A percentile compares a stretch with the other conserved stretches of the same genome.
Evolutionary conservation across 2,329 filamentous ascomycete species (phyloP).

Genomic region (Paracoccidioides brasiliensis): DNA sequence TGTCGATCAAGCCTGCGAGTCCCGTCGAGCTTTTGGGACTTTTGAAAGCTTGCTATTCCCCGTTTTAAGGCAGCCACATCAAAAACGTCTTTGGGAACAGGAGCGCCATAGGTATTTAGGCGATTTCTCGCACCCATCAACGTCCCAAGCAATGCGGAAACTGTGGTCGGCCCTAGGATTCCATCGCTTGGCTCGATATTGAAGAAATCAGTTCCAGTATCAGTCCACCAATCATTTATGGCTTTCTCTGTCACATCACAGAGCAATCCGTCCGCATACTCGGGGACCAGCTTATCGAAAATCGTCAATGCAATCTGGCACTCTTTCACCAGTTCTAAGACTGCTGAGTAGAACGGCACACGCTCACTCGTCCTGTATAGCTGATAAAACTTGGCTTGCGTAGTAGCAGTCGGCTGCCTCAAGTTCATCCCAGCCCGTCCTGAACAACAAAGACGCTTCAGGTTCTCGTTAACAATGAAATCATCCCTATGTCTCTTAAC

Average conservation of each 20-base stretch:
- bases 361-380: slow-evolving; percentile 79
- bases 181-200: slow-evolving; percentile 88
- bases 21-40: slow-evolving; percentile 65
- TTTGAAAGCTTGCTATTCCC: slow-evolving; percentile 80
- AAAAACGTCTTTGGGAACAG: slow-evolving; percentile 82
- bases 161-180: slow-evolving; percentile 80
- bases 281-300: slow-evolving; percentile 74
- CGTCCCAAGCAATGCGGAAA: slow-evolving; percentile 74
- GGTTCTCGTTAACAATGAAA: slow-evolving; percentile 87
- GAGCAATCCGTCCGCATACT: slow-evolving; percentile 81
- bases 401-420: slow-evolving; percentile 62
- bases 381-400: slow-evolving; percentile 81
- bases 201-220: slow-evolving; percentile 83
- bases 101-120: slow-evolving; percentile 69
- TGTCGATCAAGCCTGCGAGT: slow-evolving; percentile 69
- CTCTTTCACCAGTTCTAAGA: slow-evolving; percentile 77
- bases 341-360: slow-evolving; percentile 62
- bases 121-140: slow-evolving; percentile 83
- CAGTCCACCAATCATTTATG: slow-evolving; percentile 90
- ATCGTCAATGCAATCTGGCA: slow-evolving; percentile 81
- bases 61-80: slow-evolving; percentile 71
- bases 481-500: slow-evolving; percentile 63
- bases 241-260: slow-evolving; percentile 89
- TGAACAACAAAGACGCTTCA: slow-evolving; percentile 85
- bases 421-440: slow-evolving; percentile 77